These are phyloP conservation scores for Rauvolfia tetraphylla DNA, from an alignment of 257 asterid species.

Conservation along the genomic window DNA sequence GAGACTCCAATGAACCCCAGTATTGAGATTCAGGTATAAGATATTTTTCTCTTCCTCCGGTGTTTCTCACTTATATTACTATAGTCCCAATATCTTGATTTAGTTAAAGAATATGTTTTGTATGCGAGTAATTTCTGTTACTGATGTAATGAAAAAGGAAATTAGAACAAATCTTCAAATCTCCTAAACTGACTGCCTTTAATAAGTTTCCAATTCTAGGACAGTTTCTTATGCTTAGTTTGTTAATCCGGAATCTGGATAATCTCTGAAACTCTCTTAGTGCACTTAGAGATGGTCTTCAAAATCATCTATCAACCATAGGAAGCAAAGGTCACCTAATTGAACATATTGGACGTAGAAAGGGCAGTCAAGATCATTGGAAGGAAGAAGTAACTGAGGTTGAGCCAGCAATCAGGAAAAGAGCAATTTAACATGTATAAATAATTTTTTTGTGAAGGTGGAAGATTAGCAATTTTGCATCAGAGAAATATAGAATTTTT, in stretches of 20 bases:
- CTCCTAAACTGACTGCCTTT: not conserved
- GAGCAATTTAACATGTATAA: not conserved
- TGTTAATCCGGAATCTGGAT: not conserved
- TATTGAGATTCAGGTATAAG: constrained; percentile 14
- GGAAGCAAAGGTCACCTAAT: not conserved
- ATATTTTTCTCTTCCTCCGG: no score
- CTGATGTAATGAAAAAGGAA: not conserved
- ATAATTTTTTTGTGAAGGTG: not conserved
- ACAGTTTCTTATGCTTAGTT: constrained; percentile 1
- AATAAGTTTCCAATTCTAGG: not conserved
- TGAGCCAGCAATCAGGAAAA: not conserved
- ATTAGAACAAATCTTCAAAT: not conserved
- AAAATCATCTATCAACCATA: not conserved
- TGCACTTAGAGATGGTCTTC: not conserved
- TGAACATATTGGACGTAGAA: not conserved
- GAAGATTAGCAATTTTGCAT: not conserved
- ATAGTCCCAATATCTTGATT: not conserved
- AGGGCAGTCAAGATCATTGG: constrained; percentile 1
- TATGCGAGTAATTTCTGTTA: not conserved
- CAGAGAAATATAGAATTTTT: not conserved
- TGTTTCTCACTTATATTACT: not conserved
- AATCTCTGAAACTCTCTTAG: not conserved
- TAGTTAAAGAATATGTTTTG: not conserved
- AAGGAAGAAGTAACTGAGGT: not conserved
- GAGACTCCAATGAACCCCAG: constrained; percentile 7